Conservation (phyloP, 345 rosid species). For the Kernera saxatilis region DNA sequence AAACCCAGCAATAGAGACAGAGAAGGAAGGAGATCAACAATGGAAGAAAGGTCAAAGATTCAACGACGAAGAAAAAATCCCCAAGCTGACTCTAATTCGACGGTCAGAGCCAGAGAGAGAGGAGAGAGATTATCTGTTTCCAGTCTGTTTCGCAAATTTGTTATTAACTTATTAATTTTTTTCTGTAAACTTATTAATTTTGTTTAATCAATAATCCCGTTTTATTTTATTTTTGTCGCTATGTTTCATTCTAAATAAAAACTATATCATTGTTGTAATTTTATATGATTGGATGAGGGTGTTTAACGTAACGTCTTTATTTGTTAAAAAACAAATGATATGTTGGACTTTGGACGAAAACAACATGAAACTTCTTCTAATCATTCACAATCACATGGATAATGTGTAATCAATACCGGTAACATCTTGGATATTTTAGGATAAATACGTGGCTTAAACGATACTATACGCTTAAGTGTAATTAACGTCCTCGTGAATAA, state of each 20-base stretch:
- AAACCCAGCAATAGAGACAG: not conserved
- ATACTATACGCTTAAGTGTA: not conserved
- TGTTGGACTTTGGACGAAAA: too few species aligned
- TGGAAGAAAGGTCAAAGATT: constrained; percentile 17
- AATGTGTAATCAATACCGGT: not conserved
- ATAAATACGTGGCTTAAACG: not conserved
- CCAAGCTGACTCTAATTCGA: constrained; percentile 16
- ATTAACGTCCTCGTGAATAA: too few species aligned
- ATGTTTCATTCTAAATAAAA: too few species aligned
- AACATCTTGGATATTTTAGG: not conserved
- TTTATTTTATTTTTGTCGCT: too few species aligned
- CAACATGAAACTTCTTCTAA: not conserved
- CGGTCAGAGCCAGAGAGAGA: not conserved
- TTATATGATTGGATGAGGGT: too few species aligned
- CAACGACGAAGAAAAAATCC: not conserved
- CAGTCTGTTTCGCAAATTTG: constrained; percentile 21
- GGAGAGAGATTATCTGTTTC: constrained; percentile 14
- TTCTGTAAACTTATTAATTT: not conserved
- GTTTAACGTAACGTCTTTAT: too few species aligned
- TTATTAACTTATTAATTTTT: not conserved
- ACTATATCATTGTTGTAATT: too few species aligned
- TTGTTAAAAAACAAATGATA: too few species aligned
- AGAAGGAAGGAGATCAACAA: constrained; percentile 1
- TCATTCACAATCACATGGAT: not conserved
- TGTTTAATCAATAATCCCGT: too few species aligned